Conservation (phyloP, 176 grass and related monocot genomes). For the Oryza meridionalis region DNA sequence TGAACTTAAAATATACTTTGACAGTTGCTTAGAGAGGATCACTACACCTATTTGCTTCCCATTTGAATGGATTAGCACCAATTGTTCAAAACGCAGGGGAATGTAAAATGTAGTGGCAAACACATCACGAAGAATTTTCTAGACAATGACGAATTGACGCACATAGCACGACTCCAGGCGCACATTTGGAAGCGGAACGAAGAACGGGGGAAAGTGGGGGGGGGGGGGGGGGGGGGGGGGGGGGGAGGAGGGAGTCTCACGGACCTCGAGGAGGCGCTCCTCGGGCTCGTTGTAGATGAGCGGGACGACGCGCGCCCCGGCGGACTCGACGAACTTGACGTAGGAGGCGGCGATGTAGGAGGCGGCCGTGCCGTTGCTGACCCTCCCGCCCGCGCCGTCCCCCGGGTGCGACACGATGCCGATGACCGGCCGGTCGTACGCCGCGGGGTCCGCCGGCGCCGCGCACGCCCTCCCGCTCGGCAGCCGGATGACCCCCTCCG, state of each 20-base stretch:
- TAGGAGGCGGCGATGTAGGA: constrained; percentile 73
- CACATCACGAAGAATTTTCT: not conserved
- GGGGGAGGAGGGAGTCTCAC: too few relatives aligned
- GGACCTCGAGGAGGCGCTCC: constrained; percentile 67
- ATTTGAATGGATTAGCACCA: not conserved
- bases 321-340: constrained; percentile 91
- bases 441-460: constrained; percentile 43
- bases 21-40: not conserved
- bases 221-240: not conserved
- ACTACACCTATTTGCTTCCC: not conserved
- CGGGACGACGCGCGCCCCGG: constrained; percentile 78
- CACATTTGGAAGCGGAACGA: not conserved
- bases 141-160: not conserved
- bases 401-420: constrained; percentile 92
- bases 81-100: not conserved
- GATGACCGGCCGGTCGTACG: constrained; percentile 79
- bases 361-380: constrained; percentile 50
- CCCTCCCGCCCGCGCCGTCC: constrained; percentile 62
- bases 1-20: not conserved
- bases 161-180: not conserved
- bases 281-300: constrained; percentile 90
- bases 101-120: not conserved
- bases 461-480: constrained; percentile 31
- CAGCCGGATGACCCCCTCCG: constrained; percentile 41
- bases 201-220: not conserved